Percentiles rank a stretch among this genome's conserved stretches.
These are phyloP conservation scores for Lonicera japonica DNA, from an alignment of 129 eudicot genomes.

Conservation along the genomic window DNA sequence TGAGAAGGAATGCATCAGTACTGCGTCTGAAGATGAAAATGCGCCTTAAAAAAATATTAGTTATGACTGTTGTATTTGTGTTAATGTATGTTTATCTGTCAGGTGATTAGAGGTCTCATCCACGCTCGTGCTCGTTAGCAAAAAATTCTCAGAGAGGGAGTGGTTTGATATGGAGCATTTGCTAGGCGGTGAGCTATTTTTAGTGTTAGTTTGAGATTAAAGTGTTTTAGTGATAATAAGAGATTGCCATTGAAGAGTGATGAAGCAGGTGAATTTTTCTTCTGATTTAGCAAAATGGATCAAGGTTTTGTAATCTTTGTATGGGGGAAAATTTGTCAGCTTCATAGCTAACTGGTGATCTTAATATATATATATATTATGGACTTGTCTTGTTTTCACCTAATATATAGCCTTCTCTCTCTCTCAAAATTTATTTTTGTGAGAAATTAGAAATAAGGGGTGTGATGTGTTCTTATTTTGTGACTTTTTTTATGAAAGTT, in stretches of 20 bases:
- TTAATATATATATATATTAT: conserved; percentile 14
- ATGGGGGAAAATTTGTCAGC: conserved; percentile 73
- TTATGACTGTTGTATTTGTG: not conserved
- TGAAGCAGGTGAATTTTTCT: conserved; percentile 88
- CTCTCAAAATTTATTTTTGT: too few species aligned
- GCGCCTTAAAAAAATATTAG: not conserved
- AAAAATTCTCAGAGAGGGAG: conserved; percentile 37
- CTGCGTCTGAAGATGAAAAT: conserved; percentile 53
- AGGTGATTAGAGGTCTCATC: conserved; percentile 10
- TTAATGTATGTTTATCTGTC: not conserved
- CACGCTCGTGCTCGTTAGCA: conserved; percentile 45
- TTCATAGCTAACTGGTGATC: conserved; percentile 48
- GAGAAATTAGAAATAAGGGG: too few species aligned
- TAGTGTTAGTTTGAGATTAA: conserved; percentile 4
- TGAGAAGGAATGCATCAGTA: conserved; percentile 59
- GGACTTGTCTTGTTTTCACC: conserved; percentile 7
- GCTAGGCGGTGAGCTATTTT: conserved; percentile 14
- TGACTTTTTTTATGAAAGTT: too few species aligned
- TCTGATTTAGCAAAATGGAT: conserved; percentile 15
- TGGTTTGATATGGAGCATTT: conserved; percentile 50
- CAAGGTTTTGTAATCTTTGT: conserved; percentile 13
- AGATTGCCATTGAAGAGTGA: conserved; percentile 23
- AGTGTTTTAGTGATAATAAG: conserved; percentile 18
- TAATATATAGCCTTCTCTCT: not conserved
- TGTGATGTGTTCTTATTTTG: too few species aligned